phyloP scores from a whole-genome alignment of 208 protist genomes.

The Leishmania aethiopica region DNA sequence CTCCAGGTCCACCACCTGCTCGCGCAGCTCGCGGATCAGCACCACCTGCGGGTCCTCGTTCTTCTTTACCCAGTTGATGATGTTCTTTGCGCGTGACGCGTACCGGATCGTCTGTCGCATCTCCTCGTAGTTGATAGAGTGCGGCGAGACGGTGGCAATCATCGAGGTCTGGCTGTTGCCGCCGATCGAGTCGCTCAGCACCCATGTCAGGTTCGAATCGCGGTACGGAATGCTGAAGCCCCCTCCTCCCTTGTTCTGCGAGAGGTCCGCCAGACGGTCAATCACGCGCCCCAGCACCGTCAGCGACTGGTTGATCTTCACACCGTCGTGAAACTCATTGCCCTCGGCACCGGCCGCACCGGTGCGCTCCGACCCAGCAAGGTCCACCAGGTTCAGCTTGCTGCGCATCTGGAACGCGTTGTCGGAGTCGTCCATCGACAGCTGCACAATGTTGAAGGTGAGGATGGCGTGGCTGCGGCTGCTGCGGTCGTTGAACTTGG shows the following conservation, averaged over 20 bases:
- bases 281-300: constrained; percentile 92
- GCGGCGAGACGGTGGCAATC: constrained; percentile 94
- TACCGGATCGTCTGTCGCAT: constrained; percentile 93
- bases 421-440: constrained; percentile 56
- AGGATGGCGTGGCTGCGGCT: constrained; percentile 91
- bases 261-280: constrained; percentile 78
- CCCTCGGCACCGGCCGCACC: constrained; percentile 67
- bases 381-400: constrained; percentile 94
- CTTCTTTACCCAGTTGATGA: constrained; percentile 89
- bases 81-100: constrained; percentile 89
- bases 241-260: constrained; percentile 52
- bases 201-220: constrained; percentile 87
- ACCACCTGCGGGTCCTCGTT: constrained; percentile 93
- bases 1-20: constrained; percentile 63
- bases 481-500: constrained; percentile 89
- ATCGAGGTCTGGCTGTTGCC: constrained; percentile 95
- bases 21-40: constrained; percentile 54
- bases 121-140: constrained; percentile 91
- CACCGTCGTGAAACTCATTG: constrained; percentile 71
- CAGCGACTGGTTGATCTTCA: constrained; percentile 93
- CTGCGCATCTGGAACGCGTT: constrained; percentile 55
- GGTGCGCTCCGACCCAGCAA: constrained; percentile 92
- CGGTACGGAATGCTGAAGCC: constrained; percentile 48
- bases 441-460: constrained; percentile 67
- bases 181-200: constrained; percentile 90